Evolutionary conservation across 1,139 yeast genomes (phyloP), one percentile per base, ranked within the genome.

Genomic region (Hyphopichia pseudoburtonii): DNA sequence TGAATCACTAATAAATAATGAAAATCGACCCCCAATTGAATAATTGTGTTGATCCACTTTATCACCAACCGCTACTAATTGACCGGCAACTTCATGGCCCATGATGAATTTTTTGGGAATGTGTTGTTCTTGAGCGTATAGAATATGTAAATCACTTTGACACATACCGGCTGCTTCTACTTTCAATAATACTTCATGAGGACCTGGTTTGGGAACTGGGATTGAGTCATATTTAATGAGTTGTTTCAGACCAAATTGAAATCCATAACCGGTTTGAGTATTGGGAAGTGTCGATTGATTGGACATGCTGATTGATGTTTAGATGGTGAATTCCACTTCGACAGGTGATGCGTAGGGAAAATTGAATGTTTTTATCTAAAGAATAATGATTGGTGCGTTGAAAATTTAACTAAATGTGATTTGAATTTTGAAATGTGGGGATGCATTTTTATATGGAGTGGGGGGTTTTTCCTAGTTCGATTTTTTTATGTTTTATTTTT

Each of bases 31-130:
- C 4, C 78, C 77, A 17, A 54, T 41, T 28, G 53, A 48, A 47
- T 60, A 72, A 12, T 54, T 52, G 18, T 54, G 50, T 27, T 55
- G 46, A 25, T 47, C 48, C 5, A 55, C 60, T 28, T 66, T 47
- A 1, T 50, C 42, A 4, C 82, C 82, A 3, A 64, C 64, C 17
- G 60, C 57, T 19, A 61, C 68, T 21, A 77, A 56, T 38, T 57
- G 59, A 1, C 82, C 83, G 9, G 80, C 77, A 28, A 77, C 70
- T 51, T 78, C 82, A 52, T 77, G 82, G 17, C 83, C 83, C 73
- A 77, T 70, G 17, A 75, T 65, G 46, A 70, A 73, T 32, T 58
- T 56, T 15, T 55, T 46, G 36, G 66, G 53, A 29, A 46, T 34
- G 24, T 35, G 31, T n/a, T 38, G 24, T 22, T 54, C 52, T 37